Base-by-base conservation (phyloP, 2,329 filamentous ascomycete genomes). In the Penicillium sp. region DNA sequence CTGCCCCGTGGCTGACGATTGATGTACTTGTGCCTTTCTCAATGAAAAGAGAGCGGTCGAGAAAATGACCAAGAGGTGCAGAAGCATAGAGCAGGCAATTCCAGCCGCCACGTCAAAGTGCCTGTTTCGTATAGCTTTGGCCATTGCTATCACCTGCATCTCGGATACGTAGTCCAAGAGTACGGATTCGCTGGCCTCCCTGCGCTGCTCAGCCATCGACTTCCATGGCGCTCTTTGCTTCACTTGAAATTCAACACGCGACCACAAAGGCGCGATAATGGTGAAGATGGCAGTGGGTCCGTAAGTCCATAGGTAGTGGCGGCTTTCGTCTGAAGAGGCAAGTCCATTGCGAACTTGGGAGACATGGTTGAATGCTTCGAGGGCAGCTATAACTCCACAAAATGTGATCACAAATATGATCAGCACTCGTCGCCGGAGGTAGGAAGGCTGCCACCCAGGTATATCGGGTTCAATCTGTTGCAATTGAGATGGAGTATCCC, bases 31-130 rank as follows among this genome's bases (percentile, higher is more conserved):
- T 3, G 26, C 39, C 13, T 31, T 39, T 12, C 53, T 12, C 1
- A 56, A 29, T 1, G 43, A 53, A 2, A 56, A 53, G 3, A 56
- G 41, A 22, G 42, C 37, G 1, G 54, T 53, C 3, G 54, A 56
- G 4, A 56, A 49, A n/a, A 56, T 41, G 8, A 56, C 48, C n/a
- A 55, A 33, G 6, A 56, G 35, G 2, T 37, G 54, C 15, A 39
- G 22, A 1, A 56, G 22, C 2, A 55, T 22, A 2, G 50, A 43
- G 19, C 47, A 51, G 2, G 44, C 6, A 3, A 45, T 32, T 0
- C 42, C 21, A 6, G 50, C 26, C 1, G 46, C 48, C 6, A 56
- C 50, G 3, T 41, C 29, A 12, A 49, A 24, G 21, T 56, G 54
- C 3, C 32, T 53, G 12, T 53, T 51, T 15, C 43, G 42, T 3